Conservation (phyloP, 371 early-diverging fungal genomes). For the Mortierella sp. region DNA sequence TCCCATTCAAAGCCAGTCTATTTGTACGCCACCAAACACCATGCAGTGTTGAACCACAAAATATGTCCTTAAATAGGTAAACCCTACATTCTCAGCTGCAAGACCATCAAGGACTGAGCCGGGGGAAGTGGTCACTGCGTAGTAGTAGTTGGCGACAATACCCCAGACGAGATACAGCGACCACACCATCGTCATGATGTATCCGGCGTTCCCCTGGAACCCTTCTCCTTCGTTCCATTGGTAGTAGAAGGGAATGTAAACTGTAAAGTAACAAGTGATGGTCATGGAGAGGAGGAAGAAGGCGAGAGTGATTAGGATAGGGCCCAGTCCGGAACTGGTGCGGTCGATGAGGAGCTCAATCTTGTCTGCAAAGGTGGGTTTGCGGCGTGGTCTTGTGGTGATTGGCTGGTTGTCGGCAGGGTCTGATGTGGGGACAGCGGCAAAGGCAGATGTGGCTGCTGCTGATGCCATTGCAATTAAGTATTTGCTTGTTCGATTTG, state of each 20-base stretch:
- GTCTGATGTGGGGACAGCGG: constrained; percentile 19
- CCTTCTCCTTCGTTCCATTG: constrained; percentile 17
- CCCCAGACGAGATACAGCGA: constrained; percentile 66
- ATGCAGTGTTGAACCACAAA: not conserved
- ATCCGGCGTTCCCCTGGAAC: constrained; percentile 44
- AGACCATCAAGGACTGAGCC: constrained; percentile 56
- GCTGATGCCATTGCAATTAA: not conserved
- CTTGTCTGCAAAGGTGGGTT: constrained; percentile 5
- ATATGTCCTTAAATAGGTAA: too few species aligned
- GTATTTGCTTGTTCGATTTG: not conserved
- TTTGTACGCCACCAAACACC: not conserved
- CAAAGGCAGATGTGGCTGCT: constrained; percentile 18
- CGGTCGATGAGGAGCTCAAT: constrained; percentile 59
- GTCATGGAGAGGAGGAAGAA: constrained; percentile 64
- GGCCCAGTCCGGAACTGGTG: constrained; percentile 65
- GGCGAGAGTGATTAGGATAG: constrained; percentile 65
- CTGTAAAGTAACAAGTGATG: constrained; percentile 61
- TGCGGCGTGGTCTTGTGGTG: constrained; percentile 27
- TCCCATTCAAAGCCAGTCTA: not conserved
- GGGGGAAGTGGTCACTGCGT: constrained; percentile 68
- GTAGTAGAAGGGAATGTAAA: constrained; percentile 64
- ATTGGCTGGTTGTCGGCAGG: constrained; percentile 21
- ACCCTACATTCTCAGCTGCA: constrained; percentile 17
- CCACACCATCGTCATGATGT: constrained; percentile 51
- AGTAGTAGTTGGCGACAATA: constrained; percentile 69